Conservation (phyloP, 192 early-diverging fungal species). For the Mortierella claussenii region DNA sequence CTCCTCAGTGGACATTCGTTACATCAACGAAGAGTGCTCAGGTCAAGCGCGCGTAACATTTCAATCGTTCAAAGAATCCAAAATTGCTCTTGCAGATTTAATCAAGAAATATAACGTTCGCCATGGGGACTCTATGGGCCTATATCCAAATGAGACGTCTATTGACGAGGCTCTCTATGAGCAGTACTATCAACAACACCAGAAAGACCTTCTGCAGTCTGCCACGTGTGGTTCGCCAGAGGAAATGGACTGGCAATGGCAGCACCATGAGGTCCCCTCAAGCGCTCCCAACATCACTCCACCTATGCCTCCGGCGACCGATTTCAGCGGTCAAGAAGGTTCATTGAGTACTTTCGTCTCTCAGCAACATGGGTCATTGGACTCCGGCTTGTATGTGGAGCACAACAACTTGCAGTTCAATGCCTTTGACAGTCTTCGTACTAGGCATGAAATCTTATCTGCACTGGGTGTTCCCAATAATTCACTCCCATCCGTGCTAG, state of each 20-base stretch:
- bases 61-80: constrained; percentile 19
- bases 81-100: constrained; percentile 6
- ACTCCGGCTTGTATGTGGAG: too few relatives aligned
- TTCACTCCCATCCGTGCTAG: too few relatives aligned
- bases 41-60: constrained; percentile 37
- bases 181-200: constrained; percentile 34
- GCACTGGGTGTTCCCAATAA: too few relatives aligned
- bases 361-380: too few relatives aligned
- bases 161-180: constrained; percentile 40
- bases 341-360: constrained; percentile 3
- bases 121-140: constrained; percentile 13
- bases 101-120: constrained; percentile 16
- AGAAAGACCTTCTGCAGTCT: constrained; percentile 13
- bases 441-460: constrained; percentile 14
- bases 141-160: constrained; percentile 9
- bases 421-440: not conserved
- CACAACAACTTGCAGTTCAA: constrained; percentile 1
- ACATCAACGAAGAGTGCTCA: constrained; percentile 37
- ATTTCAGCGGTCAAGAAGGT: constrained; percentile 1
- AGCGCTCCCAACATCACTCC: not conserved
- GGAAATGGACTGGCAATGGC: not conserved
- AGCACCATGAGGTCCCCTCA: not conserved
- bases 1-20: constrained; percentile 38
- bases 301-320: not conserved
- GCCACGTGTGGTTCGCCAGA: constrained; percentile 1